phyloP scores from a whole-genome alignment of 495 filamentous ascomycete genomes.

The Neurospora sp. region DNA sequence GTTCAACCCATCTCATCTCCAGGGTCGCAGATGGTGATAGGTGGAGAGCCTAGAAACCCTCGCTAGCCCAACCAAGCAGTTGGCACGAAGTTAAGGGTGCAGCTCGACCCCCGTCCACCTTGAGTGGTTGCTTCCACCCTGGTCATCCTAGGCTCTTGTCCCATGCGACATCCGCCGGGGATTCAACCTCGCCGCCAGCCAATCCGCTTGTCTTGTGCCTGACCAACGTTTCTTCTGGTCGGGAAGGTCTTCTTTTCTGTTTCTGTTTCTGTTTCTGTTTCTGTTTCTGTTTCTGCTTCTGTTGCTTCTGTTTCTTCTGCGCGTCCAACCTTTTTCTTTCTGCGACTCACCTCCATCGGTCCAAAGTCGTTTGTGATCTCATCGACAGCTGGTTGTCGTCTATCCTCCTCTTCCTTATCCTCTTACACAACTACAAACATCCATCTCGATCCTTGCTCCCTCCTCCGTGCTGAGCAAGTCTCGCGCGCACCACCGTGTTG shows the following conservation, averaged over 20 bases:
- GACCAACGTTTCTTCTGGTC: conserved; percentile 7
- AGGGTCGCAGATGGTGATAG: neutral
- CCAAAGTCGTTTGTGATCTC: neutral
- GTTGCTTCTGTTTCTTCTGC: neutral
- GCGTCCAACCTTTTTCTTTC: conserved; percentile 2
- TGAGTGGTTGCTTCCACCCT: conserved; percentile 10
- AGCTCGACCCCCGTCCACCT: conserved; percentile 3
- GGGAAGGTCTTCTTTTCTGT: conserved; percentile 2
- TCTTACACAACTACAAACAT: neutral
- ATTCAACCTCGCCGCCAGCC: conserved; percentile 8
- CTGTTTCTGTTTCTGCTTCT: neutral
- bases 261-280: conserved; percentile 1
- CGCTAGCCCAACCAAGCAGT: conserved; percentile 5
- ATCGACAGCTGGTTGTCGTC: neutral
- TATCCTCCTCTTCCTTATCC: conserved; percentile 1
- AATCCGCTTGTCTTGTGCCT: conserved; percentile 11
- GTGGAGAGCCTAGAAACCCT: neutral
- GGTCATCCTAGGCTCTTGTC: conserved; percentile 3
- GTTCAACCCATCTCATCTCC: neutral
- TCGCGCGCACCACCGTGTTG: conserved; percentile 4
- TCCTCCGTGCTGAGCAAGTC: conserved; percentile 13
- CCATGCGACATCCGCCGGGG: conserved; percentile 2
- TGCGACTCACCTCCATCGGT: neutral
- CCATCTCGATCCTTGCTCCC: conserved; percentile 1
- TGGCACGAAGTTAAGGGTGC: conserved; percentile 7